A percentile compares a stretch with the other conserved stretches of the same genome.
These are phyloP conservation scores for Fusarium concolor DNA, from an alignment of 2,329 filamentous ascomycete genomes.

Conservation along the genomic window DNA sequence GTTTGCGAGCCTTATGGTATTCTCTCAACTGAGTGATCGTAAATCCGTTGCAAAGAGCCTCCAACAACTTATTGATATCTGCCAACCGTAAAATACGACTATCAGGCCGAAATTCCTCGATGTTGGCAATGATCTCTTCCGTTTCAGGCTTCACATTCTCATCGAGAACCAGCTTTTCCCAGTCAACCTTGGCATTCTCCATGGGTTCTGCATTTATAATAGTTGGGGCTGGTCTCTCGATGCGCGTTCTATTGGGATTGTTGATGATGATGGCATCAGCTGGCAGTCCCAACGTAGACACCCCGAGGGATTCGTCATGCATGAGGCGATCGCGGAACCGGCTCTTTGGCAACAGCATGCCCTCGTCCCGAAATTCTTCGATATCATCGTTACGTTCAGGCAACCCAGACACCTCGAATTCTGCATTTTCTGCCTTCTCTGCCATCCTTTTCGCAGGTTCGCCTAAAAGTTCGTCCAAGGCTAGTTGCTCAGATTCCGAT, in stretches of 20 bases:
- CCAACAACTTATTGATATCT: slow-evolving; percentile 57
- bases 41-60: slow-evolving; percentile 59
- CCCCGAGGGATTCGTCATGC: slow-evolving; percentile 47
- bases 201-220: slow-evolving; percentile 37
- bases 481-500: background rate
- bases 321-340: slow-evolving; percentile 46
- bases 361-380: no score
- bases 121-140: slow-evolving; percentile 57
- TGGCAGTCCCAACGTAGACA: slow-evolving; percentile 51
- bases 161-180: slow-evolving; percentile 49
- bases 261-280: slow-evolving; percentile 62
- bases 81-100: slow-evolving; percentile 52
- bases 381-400: slow-evolving; percentile 16
- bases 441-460: background rate
- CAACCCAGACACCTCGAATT: background rate
- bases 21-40: slow-evolving; percentile 57
- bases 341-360: background rate
- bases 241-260: slow-evolving; percentile 50
- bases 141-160: slow-evolving; percentile 42
- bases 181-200: slow-evolving; percentile 40
- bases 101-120: slow-evolving; percentile 62
- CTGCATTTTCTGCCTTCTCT: background rate
- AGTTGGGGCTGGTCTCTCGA: slow-evolving; percentile 21
- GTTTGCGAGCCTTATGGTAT: slow-evolving; percentile 53
- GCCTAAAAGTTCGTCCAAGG: slow-evolving; percentile 1